Evolutionary conservation across 768 basidiomycete genomes (phyloP), one percentile per base, ranked within the genome.

Genomic region (Xerocomus spinulosus): DNA sequence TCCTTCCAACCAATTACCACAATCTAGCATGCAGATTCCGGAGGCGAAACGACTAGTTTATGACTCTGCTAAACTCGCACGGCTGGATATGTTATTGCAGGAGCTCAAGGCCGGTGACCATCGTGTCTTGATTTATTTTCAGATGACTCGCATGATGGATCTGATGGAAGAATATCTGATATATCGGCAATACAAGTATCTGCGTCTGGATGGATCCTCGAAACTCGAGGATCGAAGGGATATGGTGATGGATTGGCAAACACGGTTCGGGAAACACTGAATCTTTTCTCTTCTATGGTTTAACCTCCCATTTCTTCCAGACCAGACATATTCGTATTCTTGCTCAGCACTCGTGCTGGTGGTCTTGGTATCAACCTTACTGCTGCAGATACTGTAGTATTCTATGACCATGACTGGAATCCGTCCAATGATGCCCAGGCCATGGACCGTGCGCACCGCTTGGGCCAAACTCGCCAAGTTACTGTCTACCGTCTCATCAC

Each of bases 61-160:
- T 53, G 95, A 99, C 66, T 97, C 95, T 23, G 95, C 88, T 30
- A 99, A 99, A 69, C 82, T 99, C 28, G 91, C 92, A 32, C 80
- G 89, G 24, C 76, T 99, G 40, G 96, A 99, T 66, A 61, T 76
- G 18, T 72, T 99, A n/a, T 74, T 99, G 8, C 87, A 90, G 51
- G 90, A 95, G 59, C 82, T 99, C 48, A 98, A 96, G 70, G 77
- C 82, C 29, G 87, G 84, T 1, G 94, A 94, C 52, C 96, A 99
- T 68, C 84, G 93, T 38, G 92, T 95, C 13, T 70, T 99, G 58
- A 78, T 99, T 17, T 99, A 98, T 71, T 98, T 97, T 83, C 96
- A 99, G 68, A 99, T 99, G 96, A 98, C 95, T 12, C 82, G 87
- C 50, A 99, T 98, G 96, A 96, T 99, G 85, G 94, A 97, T 65